Evolutionary conservation across 2,329 filamentous ascomycete genomes (phyloP).

Genomic region (Pestalotiopsis sp.): DNA sequence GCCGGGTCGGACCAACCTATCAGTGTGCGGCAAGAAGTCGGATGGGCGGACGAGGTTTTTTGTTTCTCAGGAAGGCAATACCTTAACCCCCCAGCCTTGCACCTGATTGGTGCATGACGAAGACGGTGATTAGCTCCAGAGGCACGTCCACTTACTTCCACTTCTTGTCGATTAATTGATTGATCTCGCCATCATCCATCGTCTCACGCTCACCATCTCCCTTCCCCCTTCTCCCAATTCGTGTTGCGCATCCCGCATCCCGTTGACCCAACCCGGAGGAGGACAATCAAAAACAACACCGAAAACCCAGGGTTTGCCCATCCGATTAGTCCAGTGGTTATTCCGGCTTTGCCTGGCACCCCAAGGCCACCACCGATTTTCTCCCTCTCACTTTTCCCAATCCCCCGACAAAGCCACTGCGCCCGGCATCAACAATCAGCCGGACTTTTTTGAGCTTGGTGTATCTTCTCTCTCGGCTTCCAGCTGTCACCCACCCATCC

Average conservation of each 20-base stretch:
- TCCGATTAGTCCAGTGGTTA: too few species aligned
- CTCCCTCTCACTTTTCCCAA: too few species aligned
- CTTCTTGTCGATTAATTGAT: neutral
- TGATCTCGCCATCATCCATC: neutral
- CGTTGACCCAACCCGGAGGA: neutral
- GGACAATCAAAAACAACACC: neutral
- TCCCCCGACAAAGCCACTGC: too few species aligned
- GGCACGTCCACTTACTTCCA: neutral
- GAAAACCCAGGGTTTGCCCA: too few species aligned
- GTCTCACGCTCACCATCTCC: neutral
- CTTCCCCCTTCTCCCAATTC: neutral
- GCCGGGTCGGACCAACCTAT: neutral
- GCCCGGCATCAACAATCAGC: too few species aligned
- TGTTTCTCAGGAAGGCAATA: slow-evolving; percentile 7
- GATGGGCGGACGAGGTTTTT: slow-evolving; percentile 1
- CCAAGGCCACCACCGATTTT: too few species aligned
- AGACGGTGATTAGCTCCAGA: slow-evolving; percentile 11
- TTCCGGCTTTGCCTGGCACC: too few species aligned
- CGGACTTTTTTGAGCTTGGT: too few species aligned
- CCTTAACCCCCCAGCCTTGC: neutral
- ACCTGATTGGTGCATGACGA: slow-evolving; percentile 8
- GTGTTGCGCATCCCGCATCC: neutral
- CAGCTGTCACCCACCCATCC: neutral
- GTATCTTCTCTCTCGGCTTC: too few species aligned
- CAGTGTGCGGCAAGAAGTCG: neutral